phyloP scores from a whole-genome alignment of 306 rosid genomes.

The Prunus fruticosa region DNA sequence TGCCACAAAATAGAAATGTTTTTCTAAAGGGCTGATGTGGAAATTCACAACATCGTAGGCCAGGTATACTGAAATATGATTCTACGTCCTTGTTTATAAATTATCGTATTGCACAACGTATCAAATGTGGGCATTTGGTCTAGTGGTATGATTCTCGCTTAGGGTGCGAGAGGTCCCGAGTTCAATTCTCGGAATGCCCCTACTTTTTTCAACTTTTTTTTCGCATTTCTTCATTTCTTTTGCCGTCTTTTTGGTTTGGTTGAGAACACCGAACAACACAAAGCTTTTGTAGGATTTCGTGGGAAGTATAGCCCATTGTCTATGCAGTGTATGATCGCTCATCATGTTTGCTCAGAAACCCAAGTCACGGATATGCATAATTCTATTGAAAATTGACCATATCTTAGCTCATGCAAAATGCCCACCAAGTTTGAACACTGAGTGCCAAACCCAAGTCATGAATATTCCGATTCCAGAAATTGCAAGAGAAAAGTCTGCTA shows the following conservation, averaged over 20 bases:
- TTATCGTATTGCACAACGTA: not conserved
- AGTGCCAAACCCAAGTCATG: not conserved
- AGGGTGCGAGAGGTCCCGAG: slow-evolving; percentile 77
- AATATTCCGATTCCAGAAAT: not conserved
- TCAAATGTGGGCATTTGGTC: slow-evolving; percentile 18
- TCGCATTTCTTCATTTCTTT: not conserved
- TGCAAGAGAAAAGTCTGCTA: not conserved
- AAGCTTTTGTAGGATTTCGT: too few relatives aligned
- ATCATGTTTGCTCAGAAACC: too few relatives aligned
- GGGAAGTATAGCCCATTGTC: too few relatives aligned
- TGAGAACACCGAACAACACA: too few relatives aligned
- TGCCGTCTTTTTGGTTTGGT: too few relatives aligned
- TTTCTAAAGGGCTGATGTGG: not conserved
- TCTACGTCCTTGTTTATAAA: too few relatives aligned
- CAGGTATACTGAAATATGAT: too few relatives aligned
- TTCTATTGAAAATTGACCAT: too few relatives aligned
- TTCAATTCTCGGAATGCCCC: slow-evolving; percentile 79
- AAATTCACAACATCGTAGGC: not conserved
- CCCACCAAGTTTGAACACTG: not conserved
- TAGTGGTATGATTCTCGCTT: slow-evolving; percentile 73
- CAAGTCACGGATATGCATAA: too few relatives aligned
- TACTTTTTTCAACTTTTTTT: not conserved
- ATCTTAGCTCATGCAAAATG: too few relatives aligned
- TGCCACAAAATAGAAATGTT: not conserved
- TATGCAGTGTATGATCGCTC: too few relatives aligned